Conservation (phyloP, 2,329 filamentous ascomycete genomes). For the Fusarium siculi region DNA sequence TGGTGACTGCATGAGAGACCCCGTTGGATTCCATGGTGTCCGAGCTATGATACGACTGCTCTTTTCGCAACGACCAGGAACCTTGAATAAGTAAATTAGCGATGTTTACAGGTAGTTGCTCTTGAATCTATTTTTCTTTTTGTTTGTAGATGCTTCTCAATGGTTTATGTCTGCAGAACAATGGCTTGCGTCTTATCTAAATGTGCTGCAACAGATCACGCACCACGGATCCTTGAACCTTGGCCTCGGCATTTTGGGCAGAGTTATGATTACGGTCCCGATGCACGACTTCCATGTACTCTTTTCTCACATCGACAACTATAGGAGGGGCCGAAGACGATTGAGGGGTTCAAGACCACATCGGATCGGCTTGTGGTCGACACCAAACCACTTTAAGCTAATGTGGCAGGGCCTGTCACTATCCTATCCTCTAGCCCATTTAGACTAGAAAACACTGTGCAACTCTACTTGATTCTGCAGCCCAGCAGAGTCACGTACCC, state of each 20-base stretch:
- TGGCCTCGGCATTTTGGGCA: not conserved
- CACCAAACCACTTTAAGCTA: not conserved
- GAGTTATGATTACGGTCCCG: not conserved
- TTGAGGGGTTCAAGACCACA: not conserved
- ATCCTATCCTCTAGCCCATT: not conserved
- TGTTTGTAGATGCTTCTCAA: not conserved
- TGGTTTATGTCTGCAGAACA: not conserved
- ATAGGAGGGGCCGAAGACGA: not conserved
- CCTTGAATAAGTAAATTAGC: no score
- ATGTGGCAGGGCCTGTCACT: not conserved
- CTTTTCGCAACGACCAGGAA: fast-evolving
- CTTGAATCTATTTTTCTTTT: no score
- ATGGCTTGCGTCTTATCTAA: not conserved
- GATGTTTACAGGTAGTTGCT: no score
- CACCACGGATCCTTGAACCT: not conserved
- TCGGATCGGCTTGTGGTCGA: not conserved
- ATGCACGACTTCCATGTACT: not conserved
- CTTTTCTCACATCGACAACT: not conserved
- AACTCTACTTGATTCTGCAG: not conserved
- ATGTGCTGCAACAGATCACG: not conserved
- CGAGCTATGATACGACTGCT: no score
- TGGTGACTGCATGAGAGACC: fast-evolving
- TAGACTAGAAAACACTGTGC: not conserved
- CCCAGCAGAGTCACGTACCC: not conserved
- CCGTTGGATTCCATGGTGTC: not conserved